Conservation (phyloP, 1,139 yeast genomes). For the Arxiozyma slooffiae region DNA sequence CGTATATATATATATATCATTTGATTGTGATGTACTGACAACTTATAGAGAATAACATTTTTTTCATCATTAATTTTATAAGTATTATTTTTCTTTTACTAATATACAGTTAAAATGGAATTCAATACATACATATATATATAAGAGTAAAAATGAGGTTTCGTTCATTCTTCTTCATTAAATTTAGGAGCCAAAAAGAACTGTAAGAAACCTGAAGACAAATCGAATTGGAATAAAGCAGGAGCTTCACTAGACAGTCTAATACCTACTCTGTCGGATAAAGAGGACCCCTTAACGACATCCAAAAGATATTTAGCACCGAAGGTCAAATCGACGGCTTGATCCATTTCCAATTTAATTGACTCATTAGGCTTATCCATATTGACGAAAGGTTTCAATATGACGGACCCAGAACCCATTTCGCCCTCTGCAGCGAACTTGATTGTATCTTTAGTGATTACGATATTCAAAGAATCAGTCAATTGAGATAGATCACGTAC, state of each 20-base stretch:
- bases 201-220: slow-evolving; percentile 88
- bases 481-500: slow-evolving; percentile 80
- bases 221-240: slow-evolving; percentile 83
- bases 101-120: not conserved
- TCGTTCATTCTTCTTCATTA: slow-evolving; percentile 67
- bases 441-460: slow-evolving; percentile 86
- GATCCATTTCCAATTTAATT: slow-evolving; percentile 66
- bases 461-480: slow-evolving; percentile 77
- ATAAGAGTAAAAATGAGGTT: not conserved
- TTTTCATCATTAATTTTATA: too few species aligned
- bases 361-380: slow-evolving; percentile 70
- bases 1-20: not conserved
- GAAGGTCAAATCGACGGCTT: slow-evolving; percentile 82
- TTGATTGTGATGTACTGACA: not conserved
- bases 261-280: slow-evolving; percentile 67
- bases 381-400: slow-evolving; percentile 75
- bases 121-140: not conserved
- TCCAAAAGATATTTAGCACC: slow-evolving; percentile 86
- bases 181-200: slow-evolving; percentile 97
- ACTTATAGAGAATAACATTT: not conserved
- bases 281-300: slow-evolving; percentile 81
- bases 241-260: slow-evolving; percentile 89
- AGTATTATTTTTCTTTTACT: not conserved
- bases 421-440: slow-evolving; percentile 89
- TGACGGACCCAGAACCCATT: slow-evolving; percentile 78